Base-by-base conservation (phyloP, 2,329 filamentous ascomycete genomes). In the Calcarisporium arbuscula region DNA sequence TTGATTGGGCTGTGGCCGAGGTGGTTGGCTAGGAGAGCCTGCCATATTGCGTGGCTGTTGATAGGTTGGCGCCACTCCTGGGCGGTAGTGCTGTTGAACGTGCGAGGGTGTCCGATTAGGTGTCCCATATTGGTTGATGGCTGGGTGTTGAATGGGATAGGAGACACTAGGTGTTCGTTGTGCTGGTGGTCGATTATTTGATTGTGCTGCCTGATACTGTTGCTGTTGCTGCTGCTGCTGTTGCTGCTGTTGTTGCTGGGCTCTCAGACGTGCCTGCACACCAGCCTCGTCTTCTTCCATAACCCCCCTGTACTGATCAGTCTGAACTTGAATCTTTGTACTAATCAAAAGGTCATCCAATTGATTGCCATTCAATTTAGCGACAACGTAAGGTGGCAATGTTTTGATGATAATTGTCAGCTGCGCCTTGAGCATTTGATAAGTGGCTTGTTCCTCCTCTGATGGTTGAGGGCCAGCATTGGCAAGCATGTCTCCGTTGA, bases 331-430 rank as follows among this genome's bases (percentile, higher is more conserved):
- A 15, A 95, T 73, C 53, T 79, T 86, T 29, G 79, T 85, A 61
- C 82, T 90, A 52, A 94, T 82, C 42, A 85, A 81, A 30, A 95
- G 66, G 38, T 88, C 84, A 19, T 81, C 82, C n/a, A 94, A 63
- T 55, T 88, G 84, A 53, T 94, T 83, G 8, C 87, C 87, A 49
- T 94, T 82, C 41, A 95, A 66, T 50, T 92, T 90, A 6, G 88
- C 81, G 17, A 95, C 83, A 2, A 84, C 85, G 52, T 87, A 92
- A 2, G 88, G 88, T 2, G 88, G 88, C 9, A 95, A 63, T 25
- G 74, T 77, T 44, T 82, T 72, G 40, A 94, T 74, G 42, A 94
- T 77, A 19, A 88, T 64, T 1, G 77, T 67, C 15, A 95, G 65
- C 52, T 89, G 85, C 5, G 80, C 74, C 53, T 83, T 87, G 34